Percentiles rank a stretch among this genome's conserved stretches.
These are phyloP conservation scores for Scheffersomyces lignosus DNA, from an alignment of 805 yeast genomes.

Conservation along the genomic window DNA sequence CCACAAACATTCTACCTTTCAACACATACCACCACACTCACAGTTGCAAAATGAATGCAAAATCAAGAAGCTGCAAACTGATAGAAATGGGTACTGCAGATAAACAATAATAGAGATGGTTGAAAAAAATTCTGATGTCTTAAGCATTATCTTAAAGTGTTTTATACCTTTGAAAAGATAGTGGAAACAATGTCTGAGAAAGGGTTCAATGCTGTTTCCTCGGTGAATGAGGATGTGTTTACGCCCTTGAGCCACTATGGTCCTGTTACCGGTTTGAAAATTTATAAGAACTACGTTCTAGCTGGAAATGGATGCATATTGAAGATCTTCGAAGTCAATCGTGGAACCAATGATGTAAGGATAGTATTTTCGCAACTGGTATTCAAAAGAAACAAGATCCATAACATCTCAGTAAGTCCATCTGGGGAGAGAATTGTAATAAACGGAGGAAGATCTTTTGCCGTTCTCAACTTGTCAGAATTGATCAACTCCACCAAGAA, in stretches of 20 bases:
- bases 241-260: slow-evolving; percentile 48
- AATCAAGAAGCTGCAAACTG: no score
- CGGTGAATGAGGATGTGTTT: slow-evolving; percentile 17
- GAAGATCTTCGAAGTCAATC: slow-evolving; percentile 49
- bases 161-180: slow-evolving; percentile 1
- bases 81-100: no score
- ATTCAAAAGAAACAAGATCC: slow-evolving; percentile 77
- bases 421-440: slow-evolving; percentile 35
- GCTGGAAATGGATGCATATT: slow-evolving; percentile 76
- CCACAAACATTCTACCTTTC: no score
- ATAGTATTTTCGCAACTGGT: slow-evolving; percentile 44
- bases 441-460: slow-evolving; percentile 75
- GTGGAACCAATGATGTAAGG: slow-evolving; percentile 19
- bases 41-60: no score
- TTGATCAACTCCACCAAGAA: slow-evolving; percentile 21
- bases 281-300: slow-evolving; percentile 38
- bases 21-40: no score
- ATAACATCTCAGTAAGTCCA: slow-evolving; percentile 55
- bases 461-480: slow-evolving; percentile 23
- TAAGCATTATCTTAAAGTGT: neutral
- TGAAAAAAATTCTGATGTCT: neutral
- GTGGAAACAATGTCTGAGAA: neutral
- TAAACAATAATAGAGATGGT: neutral
- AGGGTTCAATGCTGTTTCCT: slow-evolving; percentile 12
- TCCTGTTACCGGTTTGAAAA: slow-evolving; percentile 66